A percentile compares a stretch with the other conserved stretches of the same genome.
phyloP scores from a whole-genome alignment of 805 yeast species.

The Saitoella complicata region DNA sequence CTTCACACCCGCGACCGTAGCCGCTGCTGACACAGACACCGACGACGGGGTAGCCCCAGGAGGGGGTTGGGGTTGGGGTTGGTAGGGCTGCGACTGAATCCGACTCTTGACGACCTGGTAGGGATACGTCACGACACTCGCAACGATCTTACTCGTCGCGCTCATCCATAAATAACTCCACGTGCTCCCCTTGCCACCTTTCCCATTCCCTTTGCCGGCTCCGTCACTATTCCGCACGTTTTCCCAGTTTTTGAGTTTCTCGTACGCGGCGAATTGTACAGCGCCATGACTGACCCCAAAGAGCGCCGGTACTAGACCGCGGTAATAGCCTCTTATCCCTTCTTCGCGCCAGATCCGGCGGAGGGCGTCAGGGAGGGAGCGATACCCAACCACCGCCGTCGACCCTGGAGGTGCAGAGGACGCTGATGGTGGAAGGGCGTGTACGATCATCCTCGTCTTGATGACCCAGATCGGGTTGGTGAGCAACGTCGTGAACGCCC shows the following conservation, averaged over 20 bases:
- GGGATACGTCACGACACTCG: conserved; percentile 63
- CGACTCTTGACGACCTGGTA: conserved; percentile 66
- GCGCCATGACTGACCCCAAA: conserved; percentile 83
- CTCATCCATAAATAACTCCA: conserved; percentile 42
- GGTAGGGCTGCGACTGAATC: conserved; percentile 30
- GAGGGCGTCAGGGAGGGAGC: conserved; percentile 41
- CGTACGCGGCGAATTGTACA: conserved; percentile 73
- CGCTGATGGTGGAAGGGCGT: neutral
- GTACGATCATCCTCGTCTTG: conserved; percentile 62
- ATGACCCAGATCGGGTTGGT: conserved; percentile 95
- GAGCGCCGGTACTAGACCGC: conserved; percentile 57
- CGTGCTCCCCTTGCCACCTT: conserved; percentile 7
- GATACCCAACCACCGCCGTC: conserved; percentile 35
- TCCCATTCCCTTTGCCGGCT: conserved; percentile 13
- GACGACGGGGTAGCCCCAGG: too few relatives aligned
- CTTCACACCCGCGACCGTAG: too few relatives aligned
- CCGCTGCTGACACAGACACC: too few relatives aligned
- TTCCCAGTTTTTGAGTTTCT: conserved; percentile 38
- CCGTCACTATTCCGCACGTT: neutral
- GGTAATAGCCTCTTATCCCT: conserved; percentile 50
- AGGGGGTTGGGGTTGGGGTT: neutral
- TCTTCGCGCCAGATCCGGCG: conserved; percentile 32
- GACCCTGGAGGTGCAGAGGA: conserved; percentile 6
- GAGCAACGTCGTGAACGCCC: conserved; percentile 51
- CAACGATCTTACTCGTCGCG: conserved; percentile 46